A percentile compares a stretch with the other conserved stretches of the same genome.
Evolutionary conservation across 2,329 filamentous ascomycete genomes (phyloP).

Genomic region (Magnaporthales sp.): DNA sequence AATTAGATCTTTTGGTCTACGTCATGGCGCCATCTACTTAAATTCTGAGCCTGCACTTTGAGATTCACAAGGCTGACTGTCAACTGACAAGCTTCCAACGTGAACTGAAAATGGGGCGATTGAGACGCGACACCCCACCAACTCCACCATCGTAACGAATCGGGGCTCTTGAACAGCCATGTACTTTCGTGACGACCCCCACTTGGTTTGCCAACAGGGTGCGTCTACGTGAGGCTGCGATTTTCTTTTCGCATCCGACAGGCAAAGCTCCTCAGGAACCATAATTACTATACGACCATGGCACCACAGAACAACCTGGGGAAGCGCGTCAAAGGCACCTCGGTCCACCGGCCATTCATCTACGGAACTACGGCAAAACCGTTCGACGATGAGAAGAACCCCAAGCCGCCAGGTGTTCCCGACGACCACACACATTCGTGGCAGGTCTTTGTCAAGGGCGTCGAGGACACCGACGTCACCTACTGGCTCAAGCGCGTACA

Average conservation of each 20-base stretch:
- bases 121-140: neutral
- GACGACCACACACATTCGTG: conserved; percentile 94
- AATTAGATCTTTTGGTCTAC: neutral
- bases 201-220: neutral
- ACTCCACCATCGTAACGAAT: neutral
- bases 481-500: conserved; percentile 97
- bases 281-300: conserved; percentile 30
- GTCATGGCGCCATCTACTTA: neutral
- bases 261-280: neutral
- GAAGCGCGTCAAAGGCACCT: conserved; percentile 56
- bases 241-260: neutral
- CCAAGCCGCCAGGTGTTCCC: conserved; percentile 67
- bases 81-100: neutral
- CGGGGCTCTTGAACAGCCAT: neutral
- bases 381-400: conserved; percentile 69
- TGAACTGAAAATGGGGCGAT: neutral
- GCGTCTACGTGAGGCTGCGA: neutral
- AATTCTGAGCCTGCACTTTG: neutral
- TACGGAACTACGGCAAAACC: conserved; percentile 74
- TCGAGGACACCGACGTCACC: conserved; percentile 83
- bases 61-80: neutral
- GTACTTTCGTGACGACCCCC: neutral
- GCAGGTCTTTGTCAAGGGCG: conserved; percentile 86
- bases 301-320: conserved; percentile 48
- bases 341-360: conserved; percentile 58